These are phyloP conservation scores for Yarrowia galli DNA, from an alignment of 1,139 yeast genomes.

Conservation along the genomic window DNA sequence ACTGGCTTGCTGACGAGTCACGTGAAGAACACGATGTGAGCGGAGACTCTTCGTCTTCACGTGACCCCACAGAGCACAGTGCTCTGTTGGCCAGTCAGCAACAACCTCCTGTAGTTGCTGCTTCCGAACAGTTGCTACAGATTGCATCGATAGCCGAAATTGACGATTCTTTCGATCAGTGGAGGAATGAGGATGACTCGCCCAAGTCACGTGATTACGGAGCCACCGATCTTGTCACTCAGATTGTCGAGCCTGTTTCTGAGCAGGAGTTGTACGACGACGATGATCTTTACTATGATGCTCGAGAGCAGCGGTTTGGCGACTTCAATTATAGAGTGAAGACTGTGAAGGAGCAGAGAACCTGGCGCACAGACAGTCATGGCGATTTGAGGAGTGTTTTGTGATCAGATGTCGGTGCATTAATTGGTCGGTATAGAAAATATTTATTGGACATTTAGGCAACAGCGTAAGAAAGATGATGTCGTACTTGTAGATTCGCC, in stretches of 20 bases:
- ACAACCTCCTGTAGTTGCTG: not conserved
- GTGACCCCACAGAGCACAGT: constrained; percentile 1
- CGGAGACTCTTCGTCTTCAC: not conserved
- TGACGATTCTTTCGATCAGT: constrained; percentile 21
- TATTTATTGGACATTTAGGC: no score
- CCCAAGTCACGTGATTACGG: constrained; percentile 27
- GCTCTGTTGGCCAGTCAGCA: not conserved
- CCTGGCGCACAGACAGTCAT: not conserved
- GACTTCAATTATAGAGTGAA: constrained; percentile 11
- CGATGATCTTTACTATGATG: constrained; percentile 30
- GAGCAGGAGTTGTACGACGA: constrained; percentile 31
- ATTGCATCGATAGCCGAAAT: constrained; percentile 24
- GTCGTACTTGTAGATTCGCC: no score
- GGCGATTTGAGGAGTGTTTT: not conserved
- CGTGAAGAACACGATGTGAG: not conserved
- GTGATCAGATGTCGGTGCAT: not conserved
- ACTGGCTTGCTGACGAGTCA: constrained; percentile 69
- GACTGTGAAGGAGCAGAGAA: constrained; percentile 29
- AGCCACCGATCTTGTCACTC: constrained; percentile 46
- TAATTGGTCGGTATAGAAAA: not conserved
- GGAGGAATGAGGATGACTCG: constrained; percentile 11
- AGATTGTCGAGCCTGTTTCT: constrained; percentile 44
- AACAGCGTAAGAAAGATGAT: no score
- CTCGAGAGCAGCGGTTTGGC: constrained; percentile 20
- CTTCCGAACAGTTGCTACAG: not conserved